Percentiles rank a stretch among this genome's conserved stretches.
These are phyloP conservation scores for Pholiota conissans DNA, from an alignment of 768 basidiomycete genomes.

Conservation along the genomic window DNA sequence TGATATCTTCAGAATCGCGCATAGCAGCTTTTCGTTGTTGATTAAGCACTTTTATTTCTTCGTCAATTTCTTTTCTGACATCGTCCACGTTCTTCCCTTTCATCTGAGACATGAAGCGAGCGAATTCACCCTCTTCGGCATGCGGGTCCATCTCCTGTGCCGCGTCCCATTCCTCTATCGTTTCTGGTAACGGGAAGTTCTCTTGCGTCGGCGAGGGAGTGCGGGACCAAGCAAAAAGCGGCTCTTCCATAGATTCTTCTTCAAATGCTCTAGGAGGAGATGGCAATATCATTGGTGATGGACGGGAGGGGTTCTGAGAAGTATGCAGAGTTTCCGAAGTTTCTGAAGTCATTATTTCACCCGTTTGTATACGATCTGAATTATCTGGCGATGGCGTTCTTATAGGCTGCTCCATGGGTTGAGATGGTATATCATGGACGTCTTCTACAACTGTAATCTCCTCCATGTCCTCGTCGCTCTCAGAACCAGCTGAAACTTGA, in stretches of 20 bases:
- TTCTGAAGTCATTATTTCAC: not conserved
- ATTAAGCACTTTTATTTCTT: constrained; percentile 82
- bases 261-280: not conserved
- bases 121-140: constrained; percentile 87
- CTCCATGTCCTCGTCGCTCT: constrained; percentile 43
- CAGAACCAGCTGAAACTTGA: not conserved
- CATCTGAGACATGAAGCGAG: constrained; percentile 88
- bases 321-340: not conserved
- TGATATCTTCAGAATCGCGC: constrained; percentile 94
- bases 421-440: not conserved
- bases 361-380: not conserved
- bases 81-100: constrained; percentile 82
- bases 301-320: not conserved
- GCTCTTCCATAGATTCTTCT: constrained; percentile 9
- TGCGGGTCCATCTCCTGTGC: constrained; percentile 83
- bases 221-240: constrained; percentile 27
- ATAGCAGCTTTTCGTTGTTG: constrained; percentile 85
- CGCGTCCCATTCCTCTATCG: constrained; percentile 63
- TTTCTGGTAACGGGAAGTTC: constrained; percentile 21
- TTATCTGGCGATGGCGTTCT: not conserved
- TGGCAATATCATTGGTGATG: not conserved
- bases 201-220: constrained; percentile 26
- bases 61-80: constrained; percentile 87
- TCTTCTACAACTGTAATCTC: constrained; percentile 23
- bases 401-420: not conserved